Conservation (phyloP, 768 basidiomycete genomes). For the Macrolepiota dolichaula region DNA sequence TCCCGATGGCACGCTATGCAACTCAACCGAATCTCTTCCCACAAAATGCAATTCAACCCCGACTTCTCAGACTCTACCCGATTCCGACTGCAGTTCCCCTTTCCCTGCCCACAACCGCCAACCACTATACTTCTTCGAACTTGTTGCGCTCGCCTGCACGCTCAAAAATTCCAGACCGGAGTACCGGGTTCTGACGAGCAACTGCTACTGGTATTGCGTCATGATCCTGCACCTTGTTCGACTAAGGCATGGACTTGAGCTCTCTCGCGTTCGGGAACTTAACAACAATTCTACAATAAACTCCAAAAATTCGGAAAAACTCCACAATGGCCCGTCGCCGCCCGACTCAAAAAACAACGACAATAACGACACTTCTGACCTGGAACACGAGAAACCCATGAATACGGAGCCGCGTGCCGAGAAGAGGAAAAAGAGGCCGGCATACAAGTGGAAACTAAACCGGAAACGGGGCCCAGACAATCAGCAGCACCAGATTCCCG, state of each 20-base stretch:
- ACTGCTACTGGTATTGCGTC: constrained; percentile 6
- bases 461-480: background rate
- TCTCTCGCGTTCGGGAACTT: background rate
- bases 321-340: background rate
- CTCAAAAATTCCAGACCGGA: constrained; percentile 4
- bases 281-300: background rate
- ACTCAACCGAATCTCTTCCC: background rate
- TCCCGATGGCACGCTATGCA: background rate
- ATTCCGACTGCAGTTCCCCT: background rate
- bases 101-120: background rate
- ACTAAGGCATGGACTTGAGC: background rate
- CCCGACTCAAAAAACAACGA: background rate
- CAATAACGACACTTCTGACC: background rate
- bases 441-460: background rate
- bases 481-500: background rate
- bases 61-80: background rate
- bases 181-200: background rate
- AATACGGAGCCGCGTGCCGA: background rate
- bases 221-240: constrained; percentile 7
- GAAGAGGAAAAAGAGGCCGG: background rate
- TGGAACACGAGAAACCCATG: background rate
- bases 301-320: background rate
- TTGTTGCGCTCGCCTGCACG: background rate
- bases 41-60: background rate
- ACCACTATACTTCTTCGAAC: constrained; percentile 1